These are phyloP conservation scores for Ormosia semicastrata DNA, from an alignment of 306 rosid genomes.

Conservation along the genomic window DNA sequence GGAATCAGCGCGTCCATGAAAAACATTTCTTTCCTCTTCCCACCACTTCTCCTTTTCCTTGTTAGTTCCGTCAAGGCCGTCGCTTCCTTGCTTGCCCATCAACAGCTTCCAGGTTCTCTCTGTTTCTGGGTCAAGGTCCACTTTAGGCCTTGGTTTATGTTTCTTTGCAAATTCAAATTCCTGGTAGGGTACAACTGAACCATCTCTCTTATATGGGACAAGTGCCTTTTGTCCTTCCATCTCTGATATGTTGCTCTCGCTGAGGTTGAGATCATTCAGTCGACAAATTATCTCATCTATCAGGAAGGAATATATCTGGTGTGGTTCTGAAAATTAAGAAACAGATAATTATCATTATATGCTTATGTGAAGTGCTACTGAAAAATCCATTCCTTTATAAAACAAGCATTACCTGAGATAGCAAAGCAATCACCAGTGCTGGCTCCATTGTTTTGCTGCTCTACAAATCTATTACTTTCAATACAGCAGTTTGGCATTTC, in stretches of 20 bases:
- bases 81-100: conserved; percentile 75
- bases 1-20: conserved; percentile 81
- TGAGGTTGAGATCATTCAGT: conserved; percentile 50
- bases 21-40: conserved; percentile 85
- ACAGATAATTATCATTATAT: conserved; percentile 5
- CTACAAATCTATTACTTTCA: conserved; percentile 30
- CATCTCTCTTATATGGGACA: conserved; percentile 63
- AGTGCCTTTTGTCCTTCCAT: conserved; percentile 56
- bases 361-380: conserved; percentile 22
- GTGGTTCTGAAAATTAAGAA: conserved; percentile 48
- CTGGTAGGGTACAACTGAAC: conserved; percentile 61
- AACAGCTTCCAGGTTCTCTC: conserved; percentile 87
- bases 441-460: conserved; percentile 26
- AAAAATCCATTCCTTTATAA: conserved; percentile 29
- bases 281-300: conserved; percentile 46
- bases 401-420: conserved; percentile 35
- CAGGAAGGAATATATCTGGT: conserved; percentile 8
- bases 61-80: conserved; percentile 53
- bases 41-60: conserved; percentile 78
- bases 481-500: conserved; percentile 31
- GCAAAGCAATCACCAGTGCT: conserved; percentile 28
- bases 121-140: conserved; percentile 88
- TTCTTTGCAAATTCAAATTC: conserved; percentile 45
- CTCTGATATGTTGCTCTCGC: conserved; percentile 33
- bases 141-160: conserved; percentile 72